These are phyloP conservation scores for Hypoxylon sp. DNA, from an alignment of 2,329 filamentous ascomycete species.

Conservation along the genomic window DNA sequence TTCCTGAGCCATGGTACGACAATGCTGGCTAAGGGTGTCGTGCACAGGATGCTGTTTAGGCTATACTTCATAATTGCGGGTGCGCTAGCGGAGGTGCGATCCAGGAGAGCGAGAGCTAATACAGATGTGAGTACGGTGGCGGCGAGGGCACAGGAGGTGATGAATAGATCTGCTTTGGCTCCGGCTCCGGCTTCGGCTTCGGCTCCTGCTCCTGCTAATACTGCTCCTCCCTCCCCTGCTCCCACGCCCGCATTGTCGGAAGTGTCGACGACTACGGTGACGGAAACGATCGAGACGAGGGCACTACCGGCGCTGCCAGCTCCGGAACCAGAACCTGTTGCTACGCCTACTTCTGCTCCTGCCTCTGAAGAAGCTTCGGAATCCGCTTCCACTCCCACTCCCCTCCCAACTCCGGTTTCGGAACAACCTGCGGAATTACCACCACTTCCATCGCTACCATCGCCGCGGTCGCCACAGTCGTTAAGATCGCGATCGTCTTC, in stretches of 20 bases:
- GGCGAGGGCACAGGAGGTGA: not conserved
- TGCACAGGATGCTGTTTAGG: slow-evolving; percentile 80
- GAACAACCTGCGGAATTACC: not conserved
- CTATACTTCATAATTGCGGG: slow-evolving; percentile 77
- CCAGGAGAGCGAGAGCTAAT: slow-evolving; percentile 12
- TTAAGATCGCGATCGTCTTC: slow-evolving; percentile 1
- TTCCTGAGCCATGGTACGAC: slow-evolving; percentile 90
- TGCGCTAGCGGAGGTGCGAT: slow-evolving; percentile 52
- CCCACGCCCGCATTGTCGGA: not conserved
- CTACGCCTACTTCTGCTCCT: not conserved
- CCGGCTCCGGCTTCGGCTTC: not conserved
- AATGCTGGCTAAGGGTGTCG: slow-evolving; percentile 86
- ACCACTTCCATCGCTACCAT: not conserved
- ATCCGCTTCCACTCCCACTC: not conserved
- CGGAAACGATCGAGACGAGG: slow-evolving; percentile 1
- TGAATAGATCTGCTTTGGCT: not conserved
- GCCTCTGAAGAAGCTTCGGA: not conserved
- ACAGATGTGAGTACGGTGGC: not conserved
- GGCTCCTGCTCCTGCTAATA: not conserved
- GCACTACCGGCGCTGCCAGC: not conserved
- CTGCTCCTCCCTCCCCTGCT: not conserved
- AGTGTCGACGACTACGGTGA: slow-evolving; percentile 4
- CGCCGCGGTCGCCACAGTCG: not conserved
- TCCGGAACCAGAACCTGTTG: not conserved
- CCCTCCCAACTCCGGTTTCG: not conserved